phyloP scores from a whole-genome alignment of 352 stramenopile species.

The Globisporangium nodosum region DNA sequence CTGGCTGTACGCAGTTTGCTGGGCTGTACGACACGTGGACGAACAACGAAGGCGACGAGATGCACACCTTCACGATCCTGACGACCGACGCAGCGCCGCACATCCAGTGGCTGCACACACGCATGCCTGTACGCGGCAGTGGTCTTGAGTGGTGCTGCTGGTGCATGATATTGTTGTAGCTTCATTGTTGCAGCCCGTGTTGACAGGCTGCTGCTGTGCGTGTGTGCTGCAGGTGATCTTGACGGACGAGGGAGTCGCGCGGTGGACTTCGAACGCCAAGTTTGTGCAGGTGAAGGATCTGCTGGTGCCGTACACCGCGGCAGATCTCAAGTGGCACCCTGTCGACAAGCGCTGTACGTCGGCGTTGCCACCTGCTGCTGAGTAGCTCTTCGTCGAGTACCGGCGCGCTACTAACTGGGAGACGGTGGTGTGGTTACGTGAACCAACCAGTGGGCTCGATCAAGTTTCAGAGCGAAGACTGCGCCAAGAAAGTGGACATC shows the following conservation, averaged over 20 bases:
- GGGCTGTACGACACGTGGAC: slow-evolving; percentile 83
- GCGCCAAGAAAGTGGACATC: slow-evolving; percentile 69
- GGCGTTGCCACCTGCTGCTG: not conserved
- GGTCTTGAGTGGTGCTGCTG: not conserved
- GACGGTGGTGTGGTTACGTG: not conserved
- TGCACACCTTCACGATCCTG: slow-evolving; percentile 85
- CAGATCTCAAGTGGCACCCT: slow-evolving; percentile 67
- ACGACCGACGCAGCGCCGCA: slow-evolving; percentile 66
- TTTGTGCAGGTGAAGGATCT: slow-evolving; percentile 53
- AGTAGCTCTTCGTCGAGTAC: not conserved
- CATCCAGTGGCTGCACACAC: slow-evolving; percentile 81
- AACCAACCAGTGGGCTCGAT: slow-evolving; percentile 49
- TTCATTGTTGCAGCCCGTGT: not conserved
- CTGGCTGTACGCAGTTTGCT: slow-evolving; percentile 47
- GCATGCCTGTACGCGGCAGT: slow-evolving; percentile 59
- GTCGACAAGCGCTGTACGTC: slow-evolving; percentile 65
- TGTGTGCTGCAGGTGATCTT: slow-evolving; percentile 53
- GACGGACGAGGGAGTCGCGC: slow-evolving; percentile 42
- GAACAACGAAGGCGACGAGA: slow-evolving; percentile 52
- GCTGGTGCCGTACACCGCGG: slow-evolving; percentile 36
- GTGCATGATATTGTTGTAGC: no score
- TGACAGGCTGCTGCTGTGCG: not conserved
- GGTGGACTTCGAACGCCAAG: slow-evolving; percentile 62
- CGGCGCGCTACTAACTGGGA: not conserved
- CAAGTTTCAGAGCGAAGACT: slow-evolving; percentile 73